Evolutionary conservation across 2,329 filamentous ascomycete genomes (phyloP).

Genomic region (Fusarium sp.): DNA sequence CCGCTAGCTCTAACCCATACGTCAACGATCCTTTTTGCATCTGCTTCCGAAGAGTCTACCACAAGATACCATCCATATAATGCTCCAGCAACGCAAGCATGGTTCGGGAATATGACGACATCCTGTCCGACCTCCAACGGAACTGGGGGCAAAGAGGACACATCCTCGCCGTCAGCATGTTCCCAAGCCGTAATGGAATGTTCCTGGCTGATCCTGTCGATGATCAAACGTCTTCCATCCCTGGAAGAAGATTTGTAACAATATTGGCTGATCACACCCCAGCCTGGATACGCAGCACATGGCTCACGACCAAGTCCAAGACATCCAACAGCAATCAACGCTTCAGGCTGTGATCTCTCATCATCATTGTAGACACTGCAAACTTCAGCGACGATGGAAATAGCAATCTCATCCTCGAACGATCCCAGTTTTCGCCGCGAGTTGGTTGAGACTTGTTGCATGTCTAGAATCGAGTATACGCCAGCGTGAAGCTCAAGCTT

Average conservation of each 20-base stretch:
- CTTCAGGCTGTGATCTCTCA: conserved; percentile 54
- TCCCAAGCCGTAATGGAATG: conserved; percentile 67
- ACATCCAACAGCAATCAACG: conserved; percentile 65
- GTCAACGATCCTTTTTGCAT: conserved; percentile 59
- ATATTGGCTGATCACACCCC: conserved; percentile 63
- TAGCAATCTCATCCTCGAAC: conserved; percentile 59
- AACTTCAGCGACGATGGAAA: conserved; percentile 68
- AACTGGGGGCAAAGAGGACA: conserved; percentile 28
- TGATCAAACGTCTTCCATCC: conserved; percentile 53
- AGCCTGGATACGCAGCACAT: conserved; percentile 67
- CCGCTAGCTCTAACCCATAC: conserved; percentile 69
- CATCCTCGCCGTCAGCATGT: conserved; percentile 20
- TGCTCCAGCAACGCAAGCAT: conserved; percentile 70
- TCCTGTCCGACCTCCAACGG: conserved; percentile 56
- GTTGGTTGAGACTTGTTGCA: conserved; percentile 71
- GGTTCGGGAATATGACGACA: conserved; percentile 66
- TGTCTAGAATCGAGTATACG: conserved; percentile 70
- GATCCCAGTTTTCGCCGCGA: conserved; percentile 43
- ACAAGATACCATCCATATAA: conserved; percentile 69
- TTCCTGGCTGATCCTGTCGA: conserved; percentile 71
- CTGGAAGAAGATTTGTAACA: neutral
- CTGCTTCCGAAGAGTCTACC: conserved; percentile 50
- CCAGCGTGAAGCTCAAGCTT: conserved; percentile 70
- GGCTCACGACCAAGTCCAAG: conserved; percentile 70
- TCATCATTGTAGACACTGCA: conserved; percentile 64